These are phyloP conservation scores for Ganoderma lingzhi DNA, from an alignment of 1,284 basidiomycete genomes.

Conservation along the genomic window DNA sequence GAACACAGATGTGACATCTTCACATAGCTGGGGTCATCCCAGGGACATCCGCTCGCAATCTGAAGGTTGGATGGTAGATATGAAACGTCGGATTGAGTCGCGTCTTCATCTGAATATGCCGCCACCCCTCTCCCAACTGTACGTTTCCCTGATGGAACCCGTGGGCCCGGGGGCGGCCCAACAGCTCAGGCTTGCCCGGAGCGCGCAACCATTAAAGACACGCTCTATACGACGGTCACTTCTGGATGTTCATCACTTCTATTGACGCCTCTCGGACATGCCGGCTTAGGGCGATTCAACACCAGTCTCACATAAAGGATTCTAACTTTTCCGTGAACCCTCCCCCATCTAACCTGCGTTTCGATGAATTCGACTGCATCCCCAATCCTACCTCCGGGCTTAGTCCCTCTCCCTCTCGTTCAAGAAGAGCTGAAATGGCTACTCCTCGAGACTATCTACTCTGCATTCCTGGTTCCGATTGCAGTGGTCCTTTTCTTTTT, in stretches of 20 bases:
- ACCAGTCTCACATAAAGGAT: background rate
- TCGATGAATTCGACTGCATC: background rate
- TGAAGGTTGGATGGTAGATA: no score
- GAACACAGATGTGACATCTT: no score
- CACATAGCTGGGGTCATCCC: no score
- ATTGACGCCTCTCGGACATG: background rate
- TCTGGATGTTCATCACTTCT: background rate
- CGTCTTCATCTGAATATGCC: no score
- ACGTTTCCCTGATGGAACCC: no score
- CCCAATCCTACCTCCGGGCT: background rate
- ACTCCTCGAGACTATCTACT: conserved; percentile 30
- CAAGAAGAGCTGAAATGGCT: conserved; percentile 20
- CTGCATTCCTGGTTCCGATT: conserved; percentile 33
- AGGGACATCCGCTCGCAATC: no score
- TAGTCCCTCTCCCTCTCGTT: background rate
- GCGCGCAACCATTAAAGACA: background rate
- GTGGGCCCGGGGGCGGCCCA: no score
- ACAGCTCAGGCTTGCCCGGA: no score
- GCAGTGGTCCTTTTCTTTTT: conserved; percentile 38
- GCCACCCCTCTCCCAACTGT: no score
- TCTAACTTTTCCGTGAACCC: background rate
- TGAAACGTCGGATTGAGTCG: no score
- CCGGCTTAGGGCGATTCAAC: background rate
- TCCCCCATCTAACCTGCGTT: background rate
- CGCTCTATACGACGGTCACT: no score